phyloP scores from a whole-genome alignment of 306 rosid species.

The Medicago lupulina region DNA sequence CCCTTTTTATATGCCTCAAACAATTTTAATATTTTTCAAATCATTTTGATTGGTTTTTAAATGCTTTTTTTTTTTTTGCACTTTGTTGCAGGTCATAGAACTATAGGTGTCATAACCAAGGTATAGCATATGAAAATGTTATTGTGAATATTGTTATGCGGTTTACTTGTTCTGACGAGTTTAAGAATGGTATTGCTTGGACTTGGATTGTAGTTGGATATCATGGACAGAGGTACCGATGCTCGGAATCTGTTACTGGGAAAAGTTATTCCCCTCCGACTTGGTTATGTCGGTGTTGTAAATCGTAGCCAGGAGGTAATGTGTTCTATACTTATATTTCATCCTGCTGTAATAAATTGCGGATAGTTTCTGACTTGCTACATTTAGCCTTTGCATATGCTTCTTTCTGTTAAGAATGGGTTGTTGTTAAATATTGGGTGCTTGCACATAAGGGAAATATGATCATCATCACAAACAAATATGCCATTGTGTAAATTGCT shows the following conservation, averaged over 20 bases:
- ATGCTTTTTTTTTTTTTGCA: neutral
- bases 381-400: conserved; percentile 11
- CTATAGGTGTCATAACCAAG: conserved; percentile 96
- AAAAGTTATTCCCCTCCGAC: conserved; percentile 87
- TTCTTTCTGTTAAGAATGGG: conserved; percentile 23
- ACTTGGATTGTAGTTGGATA: conserved; percentile 71
- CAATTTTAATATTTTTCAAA: neutral
- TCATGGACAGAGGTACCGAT: conserved; percentile 99
- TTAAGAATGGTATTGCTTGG: conserved; percentile 29
- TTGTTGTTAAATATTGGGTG: neutral
- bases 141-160: conserved; percentile 22
- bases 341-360: conserved; percentile 5
- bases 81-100: conserved; percentile 75
- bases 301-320: conserved; percentile 97
- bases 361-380: conserved; percentile 18
- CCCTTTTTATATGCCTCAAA: conserved; percentile 19
- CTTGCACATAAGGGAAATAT: neutral
- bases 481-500: conserved; percentile 23
- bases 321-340: neutral
- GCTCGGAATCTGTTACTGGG: conserved; percentile 92
- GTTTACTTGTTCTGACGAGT: conserved; percentile 42
- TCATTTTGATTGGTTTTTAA: conserved; percentile 15
- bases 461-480: neutral
- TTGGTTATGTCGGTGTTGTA: conserved; percentile 94
- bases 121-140: conserved; percentile 44